Conservation (phyloP, 2,329 filamentous ascomycete species). For the Lecanosticta acicola region DNA sequence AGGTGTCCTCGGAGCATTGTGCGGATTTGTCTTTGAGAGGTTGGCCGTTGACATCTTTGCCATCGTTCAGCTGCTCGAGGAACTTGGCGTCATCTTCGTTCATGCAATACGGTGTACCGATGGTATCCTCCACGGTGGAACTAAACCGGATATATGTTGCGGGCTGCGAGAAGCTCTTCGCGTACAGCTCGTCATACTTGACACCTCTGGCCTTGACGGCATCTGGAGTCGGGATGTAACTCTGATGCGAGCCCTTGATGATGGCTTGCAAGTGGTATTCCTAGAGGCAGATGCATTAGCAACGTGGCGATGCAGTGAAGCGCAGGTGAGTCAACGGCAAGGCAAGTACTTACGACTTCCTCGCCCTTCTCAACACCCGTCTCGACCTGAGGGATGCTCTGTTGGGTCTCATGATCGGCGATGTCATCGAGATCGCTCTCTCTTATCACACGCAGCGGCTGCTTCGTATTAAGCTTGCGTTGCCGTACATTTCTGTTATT, state of each 20-base stretch:
- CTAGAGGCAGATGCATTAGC: slow-evolving; percentile 45
- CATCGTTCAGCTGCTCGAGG: slow-evolving; percentile 76
- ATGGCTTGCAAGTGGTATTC: slow-evolving; percentile 94
- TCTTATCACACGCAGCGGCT: slow-evolving; percentile 76
- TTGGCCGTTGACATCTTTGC: slow-evolving; percentile 49
- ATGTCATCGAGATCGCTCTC: slow-evolving; percentile 81
- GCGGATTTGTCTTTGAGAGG: slow-evolving; percentile 35
- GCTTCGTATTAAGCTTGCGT: slow-evolving; percentile 90
- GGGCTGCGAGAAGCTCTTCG: slow-evolving; percentile 71
- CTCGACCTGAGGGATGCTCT: slow-evolving; percentile 76
- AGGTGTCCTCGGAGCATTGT: slow-evolving; percentile 81
- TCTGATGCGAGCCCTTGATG: slow-evolving; percentile 56
- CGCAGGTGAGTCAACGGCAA: slow-evolving; percentile 11
- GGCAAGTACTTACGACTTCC: slow-evolving; percentile 73
- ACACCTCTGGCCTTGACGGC: slow-evolving; percentile 55
- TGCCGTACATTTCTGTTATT: slow-evolving; percentile 55
- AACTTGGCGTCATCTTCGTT: slow-evolving; percentile 82
- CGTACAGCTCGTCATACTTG: slow-evolving; percentile 86
- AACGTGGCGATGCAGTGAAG: slow-evolving; percentile 3
- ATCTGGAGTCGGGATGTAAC: slow-evolving; percentile 64
- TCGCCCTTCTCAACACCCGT: slow-evolving; percentile 96
- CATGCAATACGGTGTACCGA: slow-evolving; percentile 90
- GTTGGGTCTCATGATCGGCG: slow-evolving; percentile 78
- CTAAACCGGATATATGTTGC: slow-evolving; percentile 96
- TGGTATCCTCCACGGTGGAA: slow-evolving; percentile 93